These are phyloP conservation scores for Xylariaceae sp. DNA, from an alignment of 2,329 filamentous ascomycete genomes.

Conservation along the genomic window DNA sequence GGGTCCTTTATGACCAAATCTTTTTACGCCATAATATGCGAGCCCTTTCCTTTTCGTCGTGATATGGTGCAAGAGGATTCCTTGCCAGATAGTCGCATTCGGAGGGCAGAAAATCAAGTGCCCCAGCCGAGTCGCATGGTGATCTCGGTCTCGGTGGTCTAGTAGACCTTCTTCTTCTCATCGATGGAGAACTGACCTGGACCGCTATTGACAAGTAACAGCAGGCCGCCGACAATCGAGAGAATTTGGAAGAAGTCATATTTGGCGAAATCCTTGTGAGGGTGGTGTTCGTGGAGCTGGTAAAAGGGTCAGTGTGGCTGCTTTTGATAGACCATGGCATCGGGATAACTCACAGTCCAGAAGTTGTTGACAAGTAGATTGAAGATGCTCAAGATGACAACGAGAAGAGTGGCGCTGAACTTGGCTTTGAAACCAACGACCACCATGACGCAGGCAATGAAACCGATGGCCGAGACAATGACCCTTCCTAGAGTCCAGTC, in stretches of 20 bases:
- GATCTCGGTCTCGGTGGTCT: constrained; percentile 21
- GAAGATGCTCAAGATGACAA: constrained; percentile 93
- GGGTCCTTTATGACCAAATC: too few species aligned
- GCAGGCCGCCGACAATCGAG: constrained; percentile 93
- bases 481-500: constrained; percentile 89
- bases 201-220: constrained; percentile 97
- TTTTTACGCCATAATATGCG: too few species aligned
- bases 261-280: constrained; percentile 99
- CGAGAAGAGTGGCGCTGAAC: constrained; percentile 92
- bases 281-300: constrained; percentile 93
- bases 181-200: constrained; percentile 97
- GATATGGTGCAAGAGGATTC: too few species aligned
- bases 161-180: constrained; percentile 99
- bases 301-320: constrained; percentile 25
- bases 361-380: constrained; percentile 99
- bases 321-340: not conserved
- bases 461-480: constrained; percentile 76
- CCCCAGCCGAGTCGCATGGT: too few species aligned
- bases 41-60: too few species aligned
- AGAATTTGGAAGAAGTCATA: constrained; percentile 99
- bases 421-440: constrained; percentile 99
- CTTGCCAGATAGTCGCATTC: too few species aligned
- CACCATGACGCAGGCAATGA: constrained; percentile 95
- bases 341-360: constrained; percentile 78
- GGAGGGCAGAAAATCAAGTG: too few species aligned